A percentile compares a stretch with the other conserved stretches of the same genome.
phyloP scores from a whole-genome alignment of 495 filamentous ascomycete genomes.

The Tuber umbilicatum region DNA sequence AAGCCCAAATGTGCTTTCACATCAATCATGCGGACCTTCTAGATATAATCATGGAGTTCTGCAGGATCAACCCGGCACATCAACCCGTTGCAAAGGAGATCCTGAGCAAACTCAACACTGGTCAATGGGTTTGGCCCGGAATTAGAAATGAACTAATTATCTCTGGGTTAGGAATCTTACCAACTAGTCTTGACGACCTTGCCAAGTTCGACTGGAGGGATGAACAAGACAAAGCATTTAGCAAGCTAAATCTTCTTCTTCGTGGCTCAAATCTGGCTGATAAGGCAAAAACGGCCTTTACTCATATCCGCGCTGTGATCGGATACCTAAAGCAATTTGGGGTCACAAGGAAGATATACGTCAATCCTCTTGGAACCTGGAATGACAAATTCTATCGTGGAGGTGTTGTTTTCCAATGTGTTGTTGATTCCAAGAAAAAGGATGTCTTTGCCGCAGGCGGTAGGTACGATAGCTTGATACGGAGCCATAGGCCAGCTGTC shows the following conservation, averaged over 20 bases:
- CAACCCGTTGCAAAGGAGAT: constrained; percentile 70
- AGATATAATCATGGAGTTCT: constrained; percentile 72
- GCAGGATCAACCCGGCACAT: constrained; percentile 63
- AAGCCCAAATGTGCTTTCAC: constrained; percentile 77
- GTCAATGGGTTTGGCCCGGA: constrained; percentile 74
- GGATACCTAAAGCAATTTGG: constrained; percentile 68
- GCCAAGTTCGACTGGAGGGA: constrained; percentile 83
- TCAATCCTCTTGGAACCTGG: constrained; percentile 77
- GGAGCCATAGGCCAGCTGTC: constrained; percentile 58
- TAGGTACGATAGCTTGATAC: constrained; percentile 81
- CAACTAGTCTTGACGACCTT: constrained; percentile 86
- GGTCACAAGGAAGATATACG: constrained; percentile 69
- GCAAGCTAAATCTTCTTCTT: constrained; percentile 64
- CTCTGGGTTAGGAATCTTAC: constrained; percentile 70
- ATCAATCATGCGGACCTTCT: constrained; percentile 84
- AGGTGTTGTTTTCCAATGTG: constrained; percentile 81
- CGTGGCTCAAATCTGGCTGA: constrained; percentile 63
- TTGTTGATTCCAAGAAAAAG: constrained; percentile 75
- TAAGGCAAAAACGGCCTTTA: constrained; percentile 62
- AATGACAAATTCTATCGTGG: constrained; percentile 90
- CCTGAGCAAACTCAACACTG: constrained; percentile 79
- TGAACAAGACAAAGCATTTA: constrained; percentile 64
- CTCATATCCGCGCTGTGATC: constrained; percentile 68
- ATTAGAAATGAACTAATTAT: constrained; percentile 76
- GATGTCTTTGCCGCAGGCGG: constrained; percentile 92